Conservation (phyloP, 2,329 filamentous ascomycete genomes). For the Colletotrichum lentis region DNA sequence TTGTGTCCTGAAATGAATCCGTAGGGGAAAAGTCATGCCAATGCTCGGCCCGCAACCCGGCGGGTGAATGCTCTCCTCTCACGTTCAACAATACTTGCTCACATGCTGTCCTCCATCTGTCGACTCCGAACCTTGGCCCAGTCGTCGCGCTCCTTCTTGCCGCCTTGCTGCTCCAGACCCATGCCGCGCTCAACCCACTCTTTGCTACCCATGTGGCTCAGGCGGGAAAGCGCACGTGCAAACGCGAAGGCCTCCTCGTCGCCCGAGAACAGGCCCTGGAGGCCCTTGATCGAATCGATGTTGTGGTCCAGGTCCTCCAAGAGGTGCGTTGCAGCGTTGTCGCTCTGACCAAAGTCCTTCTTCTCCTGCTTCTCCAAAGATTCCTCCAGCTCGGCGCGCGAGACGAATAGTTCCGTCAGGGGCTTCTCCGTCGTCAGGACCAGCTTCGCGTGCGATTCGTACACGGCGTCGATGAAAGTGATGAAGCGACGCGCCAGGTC, state of each 20-base stretch:
- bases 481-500: constrained; percentile 94
- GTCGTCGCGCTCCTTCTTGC: constrained; percentile 69
- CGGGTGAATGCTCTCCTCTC: constrained; percentile 4
- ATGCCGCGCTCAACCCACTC: constrained; percentile 92
- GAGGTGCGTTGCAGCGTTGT: constrained; percentile 77
- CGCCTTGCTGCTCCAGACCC: constrained; percentile 70
- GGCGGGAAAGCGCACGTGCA: constrained; percentile 81
- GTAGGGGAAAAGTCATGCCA: constrained; percentile 19
- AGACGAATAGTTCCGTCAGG: constrained; percentile 85
- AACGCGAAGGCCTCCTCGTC: constrained; percentile 98
- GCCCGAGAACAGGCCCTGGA: constrained; percentile 83
- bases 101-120: constrained; percentile 75
- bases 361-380: constrained; percentile 56
- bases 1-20: constrained; percentile 10
- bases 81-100: constrained; percentile 38
- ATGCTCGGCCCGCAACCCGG: constrained; percentile 1
- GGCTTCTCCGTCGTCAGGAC: constrained; percentile 91
- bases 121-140: constrained; percentile 72
- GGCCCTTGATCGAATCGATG: constrained; percentile 81
- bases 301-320: constrained; percentile 90
- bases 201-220: constrained; percentile 91
- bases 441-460: constrained; percentile 91
- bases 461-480: constrained; percentile 96
- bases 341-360: constrained; percentile 51
- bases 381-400: constrained; percentile 72